These are phyloP conservation scores for Sophora flavescens DNA, from an alignment of 306 rosid species.

Conservation along the genomic window DNA sequence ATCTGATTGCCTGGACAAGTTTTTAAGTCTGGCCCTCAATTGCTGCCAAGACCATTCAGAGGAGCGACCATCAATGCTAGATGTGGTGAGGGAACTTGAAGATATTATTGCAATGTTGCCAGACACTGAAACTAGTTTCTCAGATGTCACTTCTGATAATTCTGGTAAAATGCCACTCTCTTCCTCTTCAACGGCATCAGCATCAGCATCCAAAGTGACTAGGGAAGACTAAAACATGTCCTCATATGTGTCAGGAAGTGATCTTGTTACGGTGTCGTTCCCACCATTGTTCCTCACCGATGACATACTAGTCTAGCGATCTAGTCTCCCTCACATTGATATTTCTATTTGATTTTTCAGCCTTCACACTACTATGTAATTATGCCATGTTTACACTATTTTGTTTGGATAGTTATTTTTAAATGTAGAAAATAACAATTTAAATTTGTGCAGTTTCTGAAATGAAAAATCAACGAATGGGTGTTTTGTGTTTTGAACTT, in stretches of 20 bases:
- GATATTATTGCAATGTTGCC: slow-evolving; percentile 63
- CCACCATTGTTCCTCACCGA: slow-evolving; percentile 69
- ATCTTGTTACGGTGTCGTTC: slow-evolving; percentile 63
- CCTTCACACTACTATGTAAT: background rate
- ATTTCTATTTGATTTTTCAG: background rate
- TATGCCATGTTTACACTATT: too few species aligned
- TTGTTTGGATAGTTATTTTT: too few species aligned
- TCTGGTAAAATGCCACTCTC: slow-evolving; percentile 50
- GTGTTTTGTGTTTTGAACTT: too few species aligned
- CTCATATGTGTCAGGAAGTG: slow-evolving; percentile 59
- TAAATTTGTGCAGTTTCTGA: too few species aligned
- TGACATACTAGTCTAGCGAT: background rate
- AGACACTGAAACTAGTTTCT: slow-evolving; percentile 53
- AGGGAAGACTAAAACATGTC: slow-evolving; percentile 53
- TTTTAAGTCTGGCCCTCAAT: slow-evolving; percentile 63
- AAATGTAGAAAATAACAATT: too few species aligned
- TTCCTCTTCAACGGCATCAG: slow-evolving; percentile 42
- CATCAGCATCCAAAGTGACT: slow-evolving; percentile 44
- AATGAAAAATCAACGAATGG: too few species aligned
- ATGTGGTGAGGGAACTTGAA: slow-evolving; percentile 79
- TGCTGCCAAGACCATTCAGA: slow-evolving; percentile 73
- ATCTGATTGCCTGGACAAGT: slow-evolving; percentile 62
- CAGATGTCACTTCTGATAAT: slow-evolving; percentile 51
- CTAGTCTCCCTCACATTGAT: background rate
- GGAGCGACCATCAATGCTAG: slow-evolving; percentile 68